Base-by-base conservation (phyloP, 2,329 filamentous ascomycete species). In the Fusarium sp. region DNA sequence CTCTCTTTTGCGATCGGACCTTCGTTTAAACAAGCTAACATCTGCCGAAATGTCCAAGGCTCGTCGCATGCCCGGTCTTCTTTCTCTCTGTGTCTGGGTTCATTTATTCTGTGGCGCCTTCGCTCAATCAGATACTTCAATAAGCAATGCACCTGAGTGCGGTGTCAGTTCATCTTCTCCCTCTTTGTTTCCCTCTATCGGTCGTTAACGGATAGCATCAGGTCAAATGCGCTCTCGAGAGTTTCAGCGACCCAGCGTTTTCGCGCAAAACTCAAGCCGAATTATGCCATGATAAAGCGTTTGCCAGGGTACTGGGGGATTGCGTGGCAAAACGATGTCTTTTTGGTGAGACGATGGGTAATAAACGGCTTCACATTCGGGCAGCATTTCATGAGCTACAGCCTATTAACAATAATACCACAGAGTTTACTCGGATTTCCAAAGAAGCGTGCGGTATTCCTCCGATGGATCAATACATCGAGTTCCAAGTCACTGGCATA, bases 1-100 rank as follows among this genome's bases (percentile, higher is more conserved):
- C 10, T n/a, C 14, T 5, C 22, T 42, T 6, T 15, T 17, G 22
- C 6, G 14, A 6, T 6, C 0, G 6, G 6, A n/a, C 15, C 6
- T 42, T 42, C 1, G 22, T 42, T 6, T 1, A n/a, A 42, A 11
- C 14, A n/a, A 6, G 22, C 10, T 22, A 17, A 15, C 22, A 15
- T n/a, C 39, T 15, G 39, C 14, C 14, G 39, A 42, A n/a, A 42
- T 42, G 39, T n/a, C 22, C 22, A 42, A 42, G 39, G 39, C 22
- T 42, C 14, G 22, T 15, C 14, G 14, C 6, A 5, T 42, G 8
- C 6, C 14, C 8, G 14, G 22, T 42, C 14, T 42, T 10, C 22
- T 15, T 0, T 42, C 39, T n/a, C 22, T 42, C 3, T 42, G 14
- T 42, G 3, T 42, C 14, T 42, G 39, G 20, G 6, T 42, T 15